These are phyloP conservation scores for Amanita rimosa DNA, from an alignment of 768 basidiomycete species.

Conservation along the genomic window DNA sequence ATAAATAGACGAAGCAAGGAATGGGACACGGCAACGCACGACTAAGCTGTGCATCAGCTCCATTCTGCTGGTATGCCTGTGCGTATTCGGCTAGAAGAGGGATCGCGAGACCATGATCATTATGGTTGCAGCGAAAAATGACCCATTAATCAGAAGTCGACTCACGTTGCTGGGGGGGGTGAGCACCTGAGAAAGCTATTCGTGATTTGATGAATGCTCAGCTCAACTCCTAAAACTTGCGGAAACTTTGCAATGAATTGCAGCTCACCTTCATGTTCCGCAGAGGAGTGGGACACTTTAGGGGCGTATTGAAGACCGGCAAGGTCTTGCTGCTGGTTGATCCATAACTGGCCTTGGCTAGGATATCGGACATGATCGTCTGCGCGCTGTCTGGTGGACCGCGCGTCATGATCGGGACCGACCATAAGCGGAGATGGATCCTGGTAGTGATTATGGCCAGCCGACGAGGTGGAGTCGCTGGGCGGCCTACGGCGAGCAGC, in stretches of 20 bases:
- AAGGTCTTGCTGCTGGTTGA: slow-evolving; percentile 2
- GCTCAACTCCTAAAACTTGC: no score
- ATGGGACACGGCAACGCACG: slow-evolving; percentile 1
- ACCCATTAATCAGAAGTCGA: slow-evolving; percentile 3
- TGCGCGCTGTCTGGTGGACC: not conserved
- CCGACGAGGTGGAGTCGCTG: slow-evolving; percentile 19
- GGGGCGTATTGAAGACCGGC: slow-evolving; percentile 25
- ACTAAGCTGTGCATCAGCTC: not conserved
- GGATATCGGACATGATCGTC: slow-evolving; percentile 4
- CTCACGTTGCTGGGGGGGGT: slow-evolving; percentile 25
- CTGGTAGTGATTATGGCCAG: slow-evolving; percentile 9
- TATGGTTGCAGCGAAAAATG: not conserved
- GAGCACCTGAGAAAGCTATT: slow-evolving; percentile 32
- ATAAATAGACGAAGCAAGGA: slow-evolving; percentile 5
- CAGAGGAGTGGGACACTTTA: slow-evolving; percentile 36
- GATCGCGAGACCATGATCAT: not conserved
- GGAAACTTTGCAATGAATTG: no score
- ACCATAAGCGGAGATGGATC: slow-evolving; percentile 6
- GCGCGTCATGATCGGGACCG: slow-evolving; percentile 8
- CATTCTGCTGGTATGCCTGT: slow-evolving; percentile 15
- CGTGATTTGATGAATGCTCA: no score
- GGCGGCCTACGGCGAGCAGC: slow-evolving; percentile 6
- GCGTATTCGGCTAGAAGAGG: slow-evolving; percentile 10
- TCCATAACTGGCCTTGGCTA: slow-evolving; percentile 15
- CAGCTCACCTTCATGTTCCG: slow-evolving; percentile 44